Percentiles rank a stretch among this genome's conserved stretches.
These are phyloP conservation scores for Lactarius hengduanensis DNA, from an alignment of 768 basidiomycete genomes.

Conservation along the genomic window DNA sequence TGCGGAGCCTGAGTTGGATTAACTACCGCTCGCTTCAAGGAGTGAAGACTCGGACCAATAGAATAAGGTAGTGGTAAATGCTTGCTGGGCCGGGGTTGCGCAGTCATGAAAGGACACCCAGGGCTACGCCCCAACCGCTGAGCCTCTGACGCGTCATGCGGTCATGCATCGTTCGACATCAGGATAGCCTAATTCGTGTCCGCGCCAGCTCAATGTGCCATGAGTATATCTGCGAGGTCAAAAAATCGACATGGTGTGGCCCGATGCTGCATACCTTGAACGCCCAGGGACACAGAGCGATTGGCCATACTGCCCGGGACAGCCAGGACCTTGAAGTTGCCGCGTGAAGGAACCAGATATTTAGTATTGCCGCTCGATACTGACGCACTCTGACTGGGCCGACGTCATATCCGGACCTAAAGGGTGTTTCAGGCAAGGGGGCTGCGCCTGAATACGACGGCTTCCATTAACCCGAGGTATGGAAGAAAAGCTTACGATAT, in stretches of 20 bases:
- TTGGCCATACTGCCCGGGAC: not conserved
- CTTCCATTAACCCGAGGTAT: not conserved
- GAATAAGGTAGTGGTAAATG: not conserved
- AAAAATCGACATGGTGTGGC: not conserved
- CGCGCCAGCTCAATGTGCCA: no score
- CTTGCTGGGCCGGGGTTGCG: not conserved
- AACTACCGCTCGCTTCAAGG: not conserved
- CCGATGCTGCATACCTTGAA: not conserved
- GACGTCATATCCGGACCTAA: conserved; percentile 26
- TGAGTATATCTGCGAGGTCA: not conserved
- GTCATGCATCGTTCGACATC: not conserved
- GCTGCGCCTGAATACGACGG: not conserved
- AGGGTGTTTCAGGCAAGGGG: conserved; percentile 28
- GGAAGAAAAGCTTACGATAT: not conserved
- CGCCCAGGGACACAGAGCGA: not conserved
- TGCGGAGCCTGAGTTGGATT: not conserved
- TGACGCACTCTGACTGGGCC: conserved; percentile 23
- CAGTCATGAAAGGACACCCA: not conserved
- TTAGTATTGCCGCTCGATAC: not conserved
- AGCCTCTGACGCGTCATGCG: no score
- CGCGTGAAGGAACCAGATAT: conserved; percentile 27
- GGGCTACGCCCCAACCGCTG: not conserved
- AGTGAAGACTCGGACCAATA: not conserved
- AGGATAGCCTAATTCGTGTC: not conserved
- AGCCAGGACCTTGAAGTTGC: conserved; percentile 41